Percentiles rank a stretch among this genome's conserved stretches.
Evolutionary conservation across 2,329 filamentous ascomycete species (phyloP).

Genomic region (Botrytis byssoidea): DNA sequence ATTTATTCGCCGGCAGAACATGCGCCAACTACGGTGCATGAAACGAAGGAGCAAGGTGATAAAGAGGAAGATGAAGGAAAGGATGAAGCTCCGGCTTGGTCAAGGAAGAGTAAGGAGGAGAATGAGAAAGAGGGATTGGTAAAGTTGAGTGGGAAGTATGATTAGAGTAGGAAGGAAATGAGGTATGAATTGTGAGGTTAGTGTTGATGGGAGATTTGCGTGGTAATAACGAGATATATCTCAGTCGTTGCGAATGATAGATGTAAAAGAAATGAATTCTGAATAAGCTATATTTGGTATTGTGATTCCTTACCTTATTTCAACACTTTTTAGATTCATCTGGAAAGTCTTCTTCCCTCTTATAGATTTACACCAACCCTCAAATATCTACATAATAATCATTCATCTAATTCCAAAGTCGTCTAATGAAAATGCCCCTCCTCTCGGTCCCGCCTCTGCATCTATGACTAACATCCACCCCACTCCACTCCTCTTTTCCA

Average conservation of each 20-base stretch:
- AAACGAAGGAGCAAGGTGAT: slow-evolving; percentile 62
- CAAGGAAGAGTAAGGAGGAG: slow-evolving; percentile 52
- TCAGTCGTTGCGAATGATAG: background rate
- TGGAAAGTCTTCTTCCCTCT: background rate
- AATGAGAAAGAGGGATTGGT: slow-evolving; percentile 58
- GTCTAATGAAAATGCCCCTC: background rate
- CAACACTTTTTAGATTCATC: background rate
- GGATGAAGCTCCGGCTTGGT: slow-evolving; percentile 62
- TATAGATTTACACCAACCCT: background rate
- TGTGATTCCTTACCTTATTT: background rate
- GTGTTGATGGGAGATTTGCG: background rate
- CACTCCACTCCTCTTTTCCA: background rate
- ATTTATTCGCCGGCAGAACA: slow-evolving; percentile 65
- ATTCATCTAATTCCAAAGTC: background rate
- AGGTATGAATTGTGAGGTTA: background rate
- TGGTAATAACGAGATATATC: background rate
- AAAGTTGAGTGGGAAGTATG: slow-evolving; percentile 41
- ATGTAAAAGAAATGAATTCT: background rate
- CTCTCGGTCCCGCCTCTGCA: background rate
- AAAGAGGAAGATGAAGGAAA: slow-evolving; percentile 59
- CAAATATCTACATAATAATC: background rate
- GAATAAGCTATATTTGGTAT: background rate
- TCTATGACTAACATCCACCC: background rate
- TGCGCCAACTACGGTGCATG: slow-evolving; percentile 56
- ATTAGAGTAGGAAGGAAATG: slow-evolving; percentile 23